Percentiles rank a stretch among this genome's conserved stretches.
These are phyloP conservation scores for Papiliotrema laurentii DNA, from an alignment of 1,284 basidiomycete species.

Conservation along the genomic window DNA sequence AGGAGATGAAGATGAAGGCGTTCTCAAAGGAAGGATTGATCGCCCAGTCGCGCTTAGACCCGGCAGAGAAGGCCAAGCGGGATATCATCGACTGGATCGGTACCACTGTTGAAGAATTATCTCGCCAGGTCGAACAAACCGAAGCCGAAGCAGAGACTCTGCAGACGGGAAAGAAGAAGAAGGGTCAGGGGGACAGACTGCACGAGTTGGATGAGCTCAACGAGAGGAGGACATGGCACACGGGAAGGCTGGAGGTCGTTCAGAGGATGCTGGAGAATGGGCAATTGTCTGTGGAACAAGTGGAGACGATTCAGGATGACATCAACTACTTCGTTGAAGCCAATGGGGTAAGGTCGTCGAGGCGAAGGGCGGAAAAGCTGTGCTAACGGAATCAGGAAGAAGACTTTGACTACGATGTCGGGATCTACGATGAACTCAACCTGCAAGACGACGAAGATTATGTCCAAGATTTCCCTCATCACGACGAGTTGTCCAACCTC, in stretches of 20 bases:
- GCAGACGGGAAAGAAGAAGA: constrained; percentile 63
- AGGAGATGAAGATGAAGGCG: constrained; percentile 99
- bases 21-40: constrained; percentile 99
- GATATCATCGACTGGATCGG: constrained; percentile 86
- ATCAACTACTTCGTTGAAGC: constrained; percentile 95
- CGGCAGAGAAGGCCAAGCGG: constrained; percentile 92
- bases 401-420: constrained; percentile 95
- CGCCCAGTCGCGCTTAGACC: constrained; percentile 89
- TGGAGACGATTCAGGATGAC: constrained; percentile 83
- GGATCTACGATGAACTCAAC: constrained; percentile 96
- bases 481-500: constrained; percentile 55
- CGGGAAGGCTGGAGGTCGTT: constrained; percentile 86
- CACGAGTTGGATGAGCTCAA: constrained; percentile 84
- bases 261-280: constrained; percentile 93
- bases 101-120: constrained; percentile 82
- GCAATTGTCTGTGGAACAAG: constrained; percentile 74
- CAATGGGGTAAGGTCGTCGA: constrained; percentile 68
- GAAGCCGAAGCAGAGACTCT: constrained; percentile 91
- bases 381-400: constrained; percentile 64
- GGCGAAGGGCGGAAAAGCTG: neutral
- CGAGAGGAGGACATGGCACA: constrained; percentile 94
- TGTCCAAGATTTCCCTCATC: constrained; percentile 70
- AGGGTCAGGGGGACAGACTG: constrained; percentile 65
- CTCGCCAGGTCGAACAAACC: constrained; percentile 85
- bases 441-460: constrained; percentile 87